phyloP scores from a whole-genome alignment of 352 stramenopile genomes.

The Phytophthora podocarpi region DNA sequence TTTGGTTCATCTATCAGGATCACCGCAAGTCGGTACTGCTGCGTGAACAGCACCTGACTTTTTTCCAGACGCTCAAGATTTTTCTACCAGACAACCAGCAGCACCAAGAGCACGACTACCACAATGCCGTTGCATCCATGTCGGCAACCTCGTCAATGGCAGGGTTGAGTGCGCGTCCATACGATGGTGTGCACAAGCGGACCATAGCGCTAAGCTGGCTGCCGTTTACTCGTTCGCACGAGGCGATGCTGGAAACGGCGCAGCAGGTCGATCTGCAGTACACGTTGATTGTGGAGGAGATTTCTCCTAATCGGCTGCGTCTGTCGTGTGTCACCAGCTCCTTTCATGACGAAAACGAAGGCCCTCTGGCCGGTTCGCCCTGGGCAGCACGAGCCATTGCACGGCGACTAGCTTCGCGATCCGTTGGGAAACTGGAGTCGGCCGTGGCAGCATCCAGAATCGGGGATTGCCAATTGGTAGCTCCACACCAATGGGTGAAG shows the following conservation, averaged over 20 bases:
- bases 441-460: constrained; percentile 56
- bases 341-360: constrained; percentile 51
- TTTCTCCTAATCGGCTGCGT: constrained; percentile 45
- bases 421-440: constrained; percentile 51
- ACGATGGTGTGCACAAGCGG: constrained; percentile 57
- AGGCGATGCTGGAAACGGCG: constrained; percentile 25
- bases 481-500: constrained; percentile 63
- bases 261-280: constrained; percentile 61
- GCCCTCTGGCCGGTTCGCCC: constrained; percentile 29
- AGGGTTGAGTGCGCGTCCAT: constrained; percentile 34
- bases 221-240: constrained; percentile 46
- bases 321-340: constrained; percentile 64
- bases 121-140: constrained; percentile 18
- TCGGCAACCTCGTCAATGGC: constrained; percentile 30
- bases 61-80: constrained; percentile 71
- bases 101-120: constrained; percentile 11
- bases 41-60: constrained; percentile 59
- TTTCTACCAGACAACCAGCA: constrained; percentile 47
- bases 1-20: constrained; percentile 69
- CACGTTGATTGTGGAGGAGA: constrained; percentile 70
- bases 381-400: constrained; percentile 46
- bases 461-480: constrained; percentile 45
- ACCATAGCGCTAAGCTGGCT: constrained; percentile 68
- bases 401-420: constrained; percentile 49
- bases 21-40: constrained; percentile 52